A percentile compares a stretch with the other conserved stretches of the same genome.
Conservation (phyloP, 2,329 filamentous ascomycete genomes). For the Fusarium fracticaudum region DNA sequence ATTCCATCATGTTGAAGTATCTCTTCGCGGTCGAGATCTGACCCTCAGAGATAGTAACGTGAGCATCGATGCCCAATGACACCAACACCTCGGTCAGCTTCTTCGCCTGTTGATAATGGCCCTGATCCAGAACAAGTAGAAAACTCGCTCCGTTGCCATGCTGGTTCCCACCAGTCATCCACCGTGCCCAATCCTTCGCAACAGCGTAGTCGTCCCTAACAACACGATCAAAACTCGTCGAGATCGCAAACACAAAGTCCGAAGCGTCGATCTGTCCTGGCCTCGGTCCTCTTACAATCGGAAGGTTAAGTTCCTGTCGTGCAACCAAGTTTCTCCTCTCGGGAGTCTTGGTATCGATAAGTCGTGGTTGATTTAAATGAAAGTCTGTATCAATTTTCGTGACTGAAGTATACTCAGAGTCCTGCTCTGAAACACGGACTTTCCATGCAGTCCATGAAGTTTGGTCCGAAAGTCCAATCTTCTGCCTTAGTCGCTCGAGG, state of each 20-base stretch:
- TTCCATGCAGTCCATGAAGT: conserved; percentile 49
- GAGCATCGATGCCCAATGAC: conserved; percentile 52
- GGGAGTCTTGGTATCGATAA: conserved; percentile 42
- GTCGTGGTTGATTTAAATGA: conserved; percentile 41
- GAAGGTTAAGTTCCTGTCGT: conserved; percentile 46
- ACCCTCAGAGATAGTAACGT: conserved; percentile 47
- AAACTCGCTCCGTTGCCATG: conserved; percentile 56
- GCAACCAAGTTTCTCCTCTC: conserved; percentile 42
- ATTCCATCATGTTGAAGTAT: conserved; percentile 52
- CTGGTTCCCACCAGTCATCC: conserved; percentile 55
- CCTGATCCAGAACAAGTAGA: conserved; percentile 54
- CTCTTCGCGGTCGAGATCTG: conserved; percentile 46
- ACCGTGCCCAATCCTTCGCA: conserved; percentile 55
- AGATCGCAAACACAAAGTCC: conserved; percentile 54
- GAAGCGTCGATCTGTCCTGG: conserved; percentile 52
- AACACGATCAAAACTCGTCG: conserved; percentile 55
- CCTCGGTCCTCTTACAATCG: conserved; percentile 44
- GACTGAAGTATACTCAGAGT: conserved; percentile 40
- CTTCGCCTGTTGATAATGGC: conserved; percentile 46
- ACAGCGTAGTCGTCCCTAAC: conserved; percentile 51
- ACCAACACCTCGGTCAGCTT: conserved; percentile 46
- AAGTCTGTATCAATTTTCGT: conserved; percentile 47
- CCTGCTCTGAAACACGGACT: conserved; percentile 44
- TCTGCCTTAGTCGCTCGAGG: conserved; percentile 42
- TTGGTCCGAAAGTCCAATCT: conserved; percentile 44